phyloP scores from a whole-genome alignment of 495 filamentous ascomycete species.

The Penicillium angulare region DNA sequence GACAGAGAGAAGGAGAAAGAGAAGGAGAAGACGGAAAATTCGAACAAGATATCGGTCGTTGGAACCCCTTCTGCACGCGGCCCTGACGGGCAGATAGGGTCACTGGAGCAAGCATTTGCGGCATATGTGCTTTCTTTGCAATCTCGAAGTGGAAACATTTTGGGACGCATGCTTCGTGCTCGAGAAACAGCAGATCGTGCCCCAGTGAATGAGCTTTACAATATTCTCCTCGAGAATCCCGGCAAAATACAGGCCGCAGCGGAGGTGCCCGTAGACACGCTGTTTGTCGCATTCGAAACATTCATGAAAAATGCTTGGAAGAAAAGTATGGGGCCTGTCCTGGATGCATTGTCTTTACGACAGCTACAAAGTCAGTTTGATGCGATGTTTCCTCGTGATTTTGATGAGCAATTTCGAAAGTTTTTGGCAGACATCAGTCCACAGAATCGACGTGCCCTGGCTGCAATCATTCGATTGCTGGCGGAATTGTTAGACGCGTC shows the following conservation, averaged over 20 bases:
- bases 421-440: slow-evolving; percentile 79
- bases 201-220: slow-evolving; percentile 87
- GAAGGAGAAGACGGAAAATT: slow-evolving; percentile 23
- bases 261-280: slow-evolving; percentile 79
- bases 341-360: slow-evolving; percentile 62
- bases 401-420: slow-evolving; percentile 79
- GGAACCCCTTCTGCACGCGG: slow-evolving; percentile 18
- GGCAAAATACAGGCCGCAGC: slow-evolving; percentile 68
- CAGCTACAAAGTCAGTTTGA: slow-evolving; percentile 73
- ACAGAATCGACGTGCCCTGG: slow-evolving; percentile 88
- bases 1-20: slow-evolving; percentile 26
- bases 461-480: slow-evolving; percentile 78
- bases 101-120: slow-evolving; percentile 82
- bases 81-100: slow-evolving; percentile 53
- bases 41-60: slow-evolving; percentile 36
- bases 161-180: slow-evolving; percentile 69
- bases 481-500: slow-evolving; percentile 91
- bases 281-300: slow-evolving; percentile 92
- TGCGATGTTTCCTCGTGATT: slow-evolving; percentile 69
- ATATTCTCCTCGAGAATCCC: slow-evolving; percentile 76
- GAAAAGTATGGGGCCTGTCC: slow-evolving; percentile 80
- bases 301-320: slow-evolving; percentile 88
- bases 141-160: slow-evolving; percentile 79
- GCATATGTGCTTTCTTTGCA: slow-evolving; percentile 79
- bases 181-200: slow-evolving; percentile 73